A percentile compares a stretch with the other conserved stretches of the same genome.
These are phyloP conservation scores for Salvia rosmarinus DNA, from an alignment of 257 asterid species.

Conservation along the genomic window DNA sequence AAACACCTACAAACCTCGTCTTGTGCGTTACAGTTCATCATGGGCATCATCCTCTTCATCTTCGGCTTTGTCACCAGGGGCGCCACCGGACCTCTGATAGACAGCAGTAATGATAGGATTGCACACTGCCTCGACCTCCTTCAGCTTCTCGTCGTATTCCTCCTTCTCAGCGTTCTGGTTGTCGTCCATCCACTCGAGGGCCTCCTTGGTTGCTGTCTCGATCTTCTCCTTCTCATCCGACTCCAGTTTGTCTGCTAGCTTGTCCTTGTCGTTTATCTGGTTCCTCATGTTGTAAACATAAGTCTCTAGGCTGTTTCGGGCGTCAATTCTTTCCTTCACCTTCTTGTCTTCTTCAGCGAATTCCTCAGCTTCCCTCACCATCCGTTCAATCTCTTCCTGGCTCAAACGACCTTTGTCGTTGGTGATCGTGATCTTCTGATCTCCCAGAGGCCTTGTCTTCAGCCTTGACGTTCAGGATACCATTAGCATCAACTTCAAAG, in stretches of 20 bases:
- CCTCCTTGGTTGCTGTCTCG: conserved; percentile 87
- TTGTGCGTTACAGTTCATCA: conserved; percentile 68
- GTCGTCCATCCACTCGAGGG: conserved; percentile 93
- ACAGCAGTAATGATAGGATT: conserved; percentile 90
- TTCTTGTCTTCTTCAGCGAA: conserved; percentile 97
- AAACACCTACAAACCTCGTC: background rate
- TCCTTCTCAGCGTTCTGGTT: conserved; percentile 88
- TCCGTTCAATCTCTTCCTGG: conserved; percentile 92
- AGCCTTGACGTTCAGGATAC: conserved; percentile 88
- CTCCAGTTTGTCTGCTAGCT: conserved; percentile 88
- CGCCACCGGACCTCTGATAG: conserved; percentile 92
- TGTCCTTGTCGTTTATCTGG: conserved; percentile 90
- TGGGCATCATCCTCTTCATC: conserved; percentile 66
- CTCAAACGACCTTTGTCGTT: conserved; percentile 96
- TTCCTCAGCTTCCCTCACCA: conserved; percentile 92
- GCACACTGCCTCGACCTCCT: conserved; percentile 92
- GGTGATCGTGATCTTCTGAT: conserved; percentile 90
- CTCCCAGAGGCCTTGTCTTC: conserved; percentile 95
- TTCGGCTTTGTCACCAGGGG: conserved; percentile 60
- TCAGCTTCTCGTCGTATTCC: conserved; percentile 91
- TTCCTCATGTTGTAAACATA: conserved; percentile 94
- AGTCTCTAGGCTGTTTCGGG: conserved; percentile 83
- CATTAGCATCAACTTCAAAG: conserved; percentile 94
- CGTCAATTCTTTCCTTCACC: conserved; percentile 81
- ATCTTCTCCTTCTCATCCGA: conserved; percentile 93